Base-by-base conservation (phyloP, 352 stramenopile genomes). In the Pythium grandisporangium region DNA sequence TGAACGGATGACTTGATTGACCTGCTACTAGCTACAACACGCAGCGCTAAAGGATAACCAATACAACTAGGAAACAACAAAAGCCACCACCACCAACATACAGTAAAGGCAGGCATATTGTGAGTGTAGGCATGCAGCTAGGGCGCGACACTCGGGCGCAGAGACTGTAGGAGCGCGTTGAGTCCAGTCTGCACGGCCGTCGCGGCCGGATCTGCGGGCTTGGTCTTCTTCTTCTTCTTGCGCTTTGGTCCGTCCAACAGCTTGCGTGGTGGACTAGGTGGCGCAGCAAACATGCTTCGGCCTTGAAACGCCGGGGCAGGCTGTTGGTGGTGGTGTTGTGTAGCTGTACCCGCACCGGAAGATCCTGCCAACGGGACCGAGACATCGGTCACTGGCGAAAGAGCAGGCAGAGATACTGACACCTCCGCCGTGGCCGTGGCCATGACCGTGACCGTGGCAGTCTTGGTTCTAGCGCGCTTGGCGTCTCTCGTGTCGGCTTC, bases 221-320 rank as follows among this genome's bases (percentile, higher is more conserved):
- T 64, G 42, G 77, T 71, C 26, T 83, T 84, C 46, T 89, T 88
- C 45, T 86, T 87, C 49, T 79, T 77, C 35, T 66, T 62, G n/a
- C n/a, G n/a, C 43, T 77, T 83, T 2, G 66, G 63, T 21, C 62
- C 66, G 29, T 92, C 79, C 5, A 92, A 51, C 23, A 92, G 53
- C 47, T 82, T 85, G 14, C 73, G 49, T 21, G 76, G 75, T 0
- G 70, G 72, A 50, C 72, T 86, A n/a, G 69, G 42, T 2, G 63
- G 58, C 32, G 53, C 48, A 2, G 59, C 63, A 51, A 84, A 82
- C 30, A 84, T 37, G 46, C 72, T 83, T 1, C 38, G 47, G 14
- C 53, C 25, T n/a, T n/a, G n/a, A n/a, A n/a, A n/a, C n/a, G n/a
- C n/a, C n/a, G n/a, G n/a, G 8, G 14, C 27, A 32, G 27, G 27